Evolutionary conservation across 345 rosid genomes (phyloP).

Genomic region (Gossypium ekmanianum): DNA sequence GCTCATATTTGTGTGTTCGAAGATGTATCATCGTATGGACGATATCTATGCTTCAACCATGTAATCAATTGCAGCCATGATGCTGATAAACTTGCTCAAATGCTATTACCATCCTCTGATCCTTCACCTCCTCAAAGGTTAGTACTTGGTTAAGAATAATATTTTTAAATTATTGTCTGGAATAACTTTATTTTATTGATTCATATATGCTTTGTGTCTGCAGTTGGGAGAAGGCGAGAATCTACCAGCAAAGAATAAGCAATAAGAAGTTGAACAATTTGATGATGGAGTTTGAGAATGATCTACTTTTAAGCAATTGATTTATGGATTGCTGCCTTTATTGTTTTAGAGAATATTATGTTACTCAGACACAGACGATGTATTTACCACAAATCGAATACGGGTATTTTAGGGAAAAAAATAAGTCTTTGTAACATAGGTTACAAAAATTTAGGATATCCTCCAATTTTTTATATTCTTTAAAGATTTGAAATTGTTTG

Average conservation of each 20-base stretch:
- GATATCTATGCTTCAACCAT: conserved; percentile 60
- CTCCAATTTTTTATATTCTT: neutral
- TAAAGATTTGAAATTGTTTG: too few species aligned
- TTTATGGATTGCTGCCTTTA: neutral
- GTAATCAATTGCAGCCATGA: conserved; percentile 39
- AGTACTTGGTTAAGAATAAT: neutral
- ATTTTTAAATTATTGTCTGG: neutral
- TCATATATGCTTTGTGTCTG: neutral
- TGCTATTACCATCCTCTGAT: conserved; percentile 29
- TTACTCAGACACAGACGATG: neutral
- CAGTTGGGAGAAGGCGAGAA: conserved; percentile 37
- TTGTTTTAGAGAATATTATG: neutral
- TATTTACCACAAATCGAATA: neutral
- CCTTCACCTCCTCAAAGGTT: conserved; percentile 34
- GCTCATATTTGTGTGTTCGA: conserved; percentile 54
- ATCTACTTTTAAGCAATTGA: conserved; percentile 1
- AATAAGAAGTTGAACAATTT: conserved; percentile 51
- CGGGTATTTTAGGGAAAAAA: neutral
- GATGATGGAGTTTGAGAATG: conserved; percentile 37
- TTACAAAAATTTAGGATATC: neutral
- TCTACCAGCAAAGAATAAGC: conserved; percentile 44
- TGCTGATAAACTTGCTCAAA: conserved; percentile 37
- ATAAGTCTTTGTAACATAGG: neutral
- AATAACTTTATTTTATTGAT: neutral
- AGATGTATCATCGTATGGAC: conserved; percentile 48